Evolutionary conservation across 78 protist genomes (phyloP), one percentile per base, ranked within the genome.

Genomic region (Creolimax fragrantissima): DNA sequence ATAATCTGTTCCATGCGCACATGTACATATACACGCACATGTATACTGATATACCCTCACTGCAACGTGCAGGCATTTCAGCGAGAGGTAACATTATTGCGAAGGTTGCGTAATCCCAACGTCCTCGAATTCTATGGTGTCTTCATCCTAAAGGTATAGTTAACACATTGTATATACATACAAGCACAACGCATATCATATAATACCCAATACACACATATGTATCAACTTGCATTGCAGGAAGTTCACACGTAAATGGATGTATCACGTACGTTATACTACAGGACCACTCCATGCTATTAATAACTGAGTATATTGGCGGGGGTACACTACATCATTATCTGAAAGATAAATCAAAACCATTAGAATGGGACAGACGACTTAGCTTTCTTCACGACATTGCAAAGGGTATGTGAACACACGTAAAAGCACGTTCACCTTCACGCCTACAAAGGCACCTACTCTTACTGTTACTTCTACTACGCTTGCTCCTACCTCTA

Each of bases 321-420:
- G 92, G 92, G 4, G 92, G 92, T 35, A 11, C 44, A 35, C 35
- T 90, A 3, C 90, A 4, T 58, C 7, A 17, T 37, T 67, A 7
- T 7, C 5, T 90, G 35, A 4, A 90, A n/a, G 35, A 4, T n/a
- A 67, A 5, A 5, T 42, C 4, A 3, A 35, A 67, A 32, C 35
- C 5, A 11, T 17, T 90, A 17, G 4, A 11, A 35, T 90, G 92
- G 92, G 5, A 45, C 6, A 36, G 43, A 43, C 37, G 92, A 4
- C 11, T 90, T 43, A 4, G 45, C 45, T 67, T 67, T 6, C 85
- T 90, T 3, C 92, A 47, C 3, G 90, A 92, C 5, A 88, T 90
- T 45, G 92, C 92, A 35, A 36, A 74, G 11, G 92, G 92, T 37
- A 45, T 4, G 92, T 58, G 74, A 32, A n/a, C n/a, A n/a, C n/a